Conservation (phyloP, 148 eudicot genomes). For the Amaranthus hypochondriacus region DNA sequence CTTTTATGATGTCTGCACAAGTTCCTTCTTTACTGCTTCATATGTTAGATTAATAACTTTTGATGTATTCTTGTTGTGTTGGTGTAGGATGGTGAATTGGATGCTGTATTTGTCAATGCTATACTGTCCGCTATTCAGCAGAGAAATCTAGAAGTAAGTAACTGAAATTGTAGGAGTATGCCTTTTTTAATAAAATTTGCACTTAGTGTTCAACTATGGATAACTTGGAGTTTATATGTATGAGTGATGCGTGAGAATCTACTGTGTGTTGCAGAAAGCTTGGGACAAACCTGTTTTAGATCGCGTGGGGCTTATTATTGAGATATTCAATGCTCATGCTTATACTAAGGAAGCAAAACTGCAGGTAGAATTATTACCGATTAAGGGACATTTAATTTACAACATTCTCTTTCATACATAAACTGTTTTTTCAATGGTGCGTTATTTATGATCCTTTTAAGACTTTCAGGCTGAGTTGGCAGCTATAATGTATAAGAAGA, state of each 20-base stretch:
- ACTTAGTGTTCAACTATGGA: background rate
- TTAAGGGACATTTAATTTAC: background rate
- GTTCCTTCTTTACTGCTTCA: background rate
- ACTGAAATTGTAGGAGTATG: background rate
- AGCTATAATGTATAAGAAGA: slow-evolving; percentile 82
- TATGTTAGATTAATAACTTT: slow-evolving; percentile 6
- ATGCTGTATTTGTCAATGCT: slow-evolving; percentile 85
- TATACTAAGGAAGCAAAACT: slow-evolving; percentile 92
- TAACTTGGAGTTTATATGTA: background rate
- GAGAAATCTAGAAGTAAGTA: slow-evolving; percentile 81
- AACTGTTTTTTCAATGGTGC: background rate
- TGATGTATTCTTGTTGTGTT: slow-evolving; percentile 14
- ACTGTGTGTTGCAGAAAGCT: slow-evolving; percentile 42
- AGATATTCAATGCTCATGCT: slow-evolving; percentile 96
- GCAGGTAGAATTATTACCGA: slow-evolving; percentile 43
- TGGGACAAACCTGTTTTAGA: slow-evolving; percentile 93
- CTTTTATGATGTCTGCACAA: slow-evolving; percentile 11
- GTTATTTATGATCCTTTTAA: slow-evolving; percentile 9
- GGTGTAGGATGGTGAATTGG: slow-evolving; percentile 53
- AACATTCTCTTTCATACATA: background rate
- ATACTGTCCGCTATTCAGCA: slow-evolving; percentile 74
- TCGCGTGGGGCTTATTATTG: slow-evolving; percentile 86
- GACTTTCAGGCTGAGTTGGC: slow-evolving; percentile 83
- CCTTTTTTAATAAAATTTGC: background rate
- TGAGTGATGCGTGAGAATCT: background rate